Base-by-base conservation (phyloP, 148 eudicot genomes). In the Chenopodium formosanum region DNA sequence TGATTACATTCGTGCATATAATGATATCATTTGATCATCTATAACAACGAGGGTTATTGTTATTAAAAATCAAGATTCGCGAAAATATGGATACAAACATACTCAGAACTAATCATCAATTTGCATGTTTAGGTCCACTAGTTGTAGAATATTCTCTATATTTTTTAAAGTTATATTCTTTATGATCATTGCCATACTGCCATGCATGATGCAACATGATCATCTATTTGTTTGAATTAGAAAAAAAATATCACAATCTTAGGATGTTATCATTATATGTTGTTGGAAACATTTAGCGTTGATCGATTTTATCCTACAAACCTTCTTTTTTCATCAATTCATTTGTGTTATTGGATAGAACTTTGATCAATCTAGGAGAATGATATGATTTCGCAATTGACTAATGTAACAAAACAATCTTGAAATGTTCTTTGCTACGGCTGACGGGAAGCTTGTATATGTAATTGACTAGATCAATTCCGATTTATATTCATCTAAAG, bases 401-500 rank as follows among this genome's bases (percentile, higher is more conserved):
- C 62, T 77, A 0, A 19, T 37, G n/a, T 22, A n/a, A 1, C 13
- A 10, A 0, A 13, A 9, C 9, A 37, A 44, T 64, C 3, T 64
- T 70, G 74, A 70, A 70, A 20, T 70, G 74, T 37, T 70, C 50
- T 40, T 70, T 70, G 14, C 3, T 32, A 58, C n/a, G 25, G 12
- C 7, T 1, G 20, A 58, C n/a, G 25, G n/a, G 27, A 32, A 58
- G 7, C 23, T 31, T 7, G 65, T 1, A 9, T 75, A 13, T 53
- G 37, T 74, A 40, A 31, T 79, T 78, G 81, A 79, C 82, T 56
- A 53, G 32, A 10, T 82, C 16, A 25, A 58, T 64, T 47, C 6
- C 23, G 19, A 40, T 67, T 20, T 2, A 14, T 8, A n/a, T 16
- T 9, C 4, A 69, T 67, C 48, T 75, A 12, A 34, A 50, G 70